Percentiles rank a stretch among this genome's conserved stretches.
Conservation (phyloP, 2,329 filamentous ascomycete genomes). For the Elsinoe perseae region DNA sequence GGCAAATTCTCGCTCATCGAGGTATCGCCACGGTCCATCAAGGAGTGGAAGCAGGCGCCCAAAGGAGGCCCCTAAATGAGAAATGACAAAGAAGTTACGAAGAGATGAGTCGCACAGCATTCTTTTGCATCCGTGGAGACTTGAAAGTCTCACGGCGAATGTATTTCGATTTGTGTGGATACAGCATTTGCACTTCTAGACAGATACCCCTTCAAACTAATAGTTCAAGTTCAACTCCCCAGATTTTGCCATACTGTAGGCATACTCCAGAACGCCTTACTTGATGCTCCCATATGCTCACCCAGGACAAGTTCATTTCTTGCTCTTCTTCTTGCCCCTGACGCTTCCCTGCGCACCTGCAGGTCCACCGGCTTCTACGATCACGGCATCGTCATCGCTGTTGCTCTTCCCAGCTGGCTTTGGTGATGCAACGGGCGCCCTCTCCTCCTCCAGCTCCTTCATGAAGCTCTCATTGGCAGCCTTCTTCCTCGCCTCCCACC, state of each 20-base stretch:
- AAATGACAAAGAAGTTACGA: slow-evolving; percentile 1
- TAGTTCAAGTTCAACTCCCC: background rate
- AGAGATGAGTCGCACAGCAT: slow-evolving; percentile 14
- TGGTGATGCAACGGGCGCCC: slow-evolving; percentile 21
- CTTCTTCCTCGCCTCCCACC: slow-evolving; percentile 81
- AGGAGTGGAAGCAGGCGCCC: slow-evolving; percentile 33
- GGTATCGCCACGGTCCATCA: slow-evolving; percentile 25
- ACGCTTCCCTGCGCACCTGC: slow-evolving; percentile 33
- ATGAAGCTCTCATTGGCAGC: slow-evolving; percentile 70
- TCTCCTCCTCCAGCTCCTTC: slow-evolving; percentile 68
- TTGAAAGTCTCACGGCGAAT: background rate
- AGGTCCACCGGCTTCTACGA: slow-evolving; percentile 59
- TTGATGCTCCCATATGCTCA: background rate
- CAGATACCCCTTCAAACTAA: slow-evolving; percentile 14
- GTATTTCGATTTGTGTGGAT: slow-evolving; percentile 8
- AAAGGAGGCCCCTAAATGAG: slow-evolving; percentile 32
- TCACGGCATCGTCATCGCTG: slow-evolving; percentile 66
- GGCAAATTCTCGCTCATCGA: slow-evolving; percentile 32
- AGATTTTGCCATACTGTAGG: background rate
- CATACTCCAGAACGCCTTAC: background rate
- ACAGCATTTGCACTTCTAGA: slow-evolving; percentile 12
- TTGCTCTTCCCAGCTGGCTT: slow-evolving; percentile 26
- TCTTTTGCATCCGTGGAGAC: slow-evolving; percentile 7
- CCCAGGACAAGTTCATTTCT: slow-evolving; percentile 36
- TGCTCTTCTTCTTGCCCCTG: slow-evolving; percentile 57